Evolutionary conservation across 108 stramenopile genomes (phyloP).

Genomic region (Nannochloropsis oceanica): DNA sequence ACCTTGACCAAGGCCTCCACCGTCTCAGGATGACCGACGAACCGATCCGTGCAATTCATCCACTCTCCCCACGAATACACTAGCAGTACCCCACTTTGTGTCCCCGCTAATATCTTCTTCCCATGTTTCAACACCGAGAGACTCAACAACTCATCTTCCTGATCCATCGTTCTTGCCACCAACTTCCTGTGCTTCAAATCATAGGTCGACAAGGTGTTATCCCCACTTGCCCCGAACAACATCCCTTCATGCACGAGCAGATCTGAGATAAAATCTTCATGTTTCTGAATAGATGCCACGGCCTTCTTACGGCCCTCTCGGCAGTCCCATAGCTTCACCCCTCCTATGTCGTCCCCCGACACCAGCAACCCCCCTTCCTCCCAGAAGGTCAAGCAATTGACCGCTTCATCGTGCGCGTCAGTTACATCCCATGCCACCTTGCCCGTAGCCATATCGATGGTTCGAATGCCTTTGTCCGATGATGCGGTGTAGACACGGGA

Average conservation of each 20-base stretch:
- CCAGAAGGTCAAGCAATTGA: conserved; percentile 4
- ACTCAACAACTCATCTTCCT: conserved; percentile 83
- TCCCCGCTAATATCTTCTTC: conserved; percentile 64
- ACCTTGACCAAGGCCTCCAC: conserved; percentile 74
- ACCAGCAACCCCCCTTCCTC: conserved; percentile 5
- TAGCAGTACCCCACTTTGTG: conserved; percentile 64
- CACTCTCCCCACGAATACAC: conserved; percentile 71
- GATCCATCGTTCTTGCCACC: conserved; percentile 54
- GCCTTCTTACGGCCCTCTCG: not conserved
- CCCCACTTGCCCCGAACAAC: conserved; percentile 6
- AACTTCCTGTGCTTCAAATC: conserved; percentile 8
- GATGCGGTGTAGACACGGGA: not conserved
- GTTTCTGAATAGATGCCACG: not conserved
- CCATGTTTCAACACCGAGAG: conserved; percentile 61
- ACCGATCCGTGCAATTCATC: conserved; percentile 80
- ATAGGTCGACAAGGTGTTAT: conserved; percentile 7
- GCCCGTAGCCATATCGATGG: not conserved
- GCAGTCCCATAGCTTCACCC: conserved; percentile 15
- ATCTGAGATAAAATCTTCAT: conserved; percentile 18
- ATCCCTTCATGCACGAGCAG: not conserved
- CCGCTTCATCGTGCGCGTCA: conserved; percentile 3
- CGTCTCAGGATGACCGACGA: conserved; percentile 71
- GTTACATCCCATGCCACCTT: conserved; percentile 1
- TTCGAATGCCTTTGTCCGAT: not conserved
- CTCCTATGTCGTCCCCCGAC: conserved; percentile 20